Evolutionary conservation across 2,329 filamentous ascomycete genomes (phyloP).

Genomic region (Talaromyces funiculosus): DNA sequence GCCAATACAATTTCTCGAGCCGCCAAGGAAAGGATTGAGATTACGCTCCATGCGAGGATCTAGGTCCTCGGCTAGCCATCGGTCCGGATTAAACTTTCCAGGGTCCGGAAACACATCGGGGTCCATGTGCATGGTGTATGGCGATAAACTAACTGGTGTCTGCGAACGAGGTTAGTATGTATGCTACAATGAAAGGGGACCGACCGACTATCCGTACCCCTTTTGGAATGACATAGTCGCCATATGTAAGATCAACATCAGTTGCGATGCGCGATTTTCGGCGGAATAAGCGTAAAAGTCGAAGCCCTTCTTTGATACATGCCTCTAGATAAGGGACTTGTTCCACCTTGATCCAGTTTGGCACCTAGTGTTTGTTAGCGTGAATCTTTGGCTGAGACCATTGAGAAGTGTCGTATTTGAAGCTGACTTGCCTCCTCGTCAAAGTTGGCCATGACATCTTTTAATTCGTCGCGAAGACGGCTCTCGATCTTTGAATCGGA

Average conservation of each 20-base stretch:
- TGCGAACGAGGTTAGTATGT: too few species aligned
- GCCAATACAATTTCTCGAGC: not conserved
- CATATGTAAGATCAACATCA: not conserved
- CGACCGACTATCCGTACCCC: too few species aligned
- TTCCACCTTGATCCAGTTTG: not conserved
- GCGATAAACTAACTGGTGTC: constrained; percentile 27
- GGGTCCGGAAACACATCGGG: constrained; percentile 22
- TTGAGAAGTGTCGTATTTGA: too few species aligned
- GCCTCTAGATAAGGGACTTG: not conserved
- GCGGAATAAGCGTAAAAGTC: not conserved
- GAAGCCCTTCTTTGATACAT: not conserved
- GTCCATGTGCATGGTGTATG: constrained; percentile 23
- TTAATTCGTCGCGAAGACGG: not conserved
- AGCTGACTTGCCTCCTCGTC: not conserved
- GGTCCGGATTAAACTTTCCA: not conserved
- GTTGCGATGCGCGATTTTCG: not conserved
- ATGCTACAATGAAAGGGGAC: too few species aligned
- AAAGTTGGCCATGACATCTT: not conserved
- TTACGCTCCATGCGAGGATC: not conserved
- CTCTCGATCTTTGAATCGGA: not conserved
- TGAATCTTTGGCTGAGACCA: too few species aligned
- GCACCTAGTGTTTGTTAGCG: too few species aligned
- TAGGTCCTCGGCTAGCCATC: not conserved
- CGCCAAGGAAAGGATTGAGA: not conserved
- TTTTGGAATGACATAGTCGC: not conserved